Base-by-base conservation (phyloP, 345 rosid species). In the Eucalyptus erythrocorys region DNA sequence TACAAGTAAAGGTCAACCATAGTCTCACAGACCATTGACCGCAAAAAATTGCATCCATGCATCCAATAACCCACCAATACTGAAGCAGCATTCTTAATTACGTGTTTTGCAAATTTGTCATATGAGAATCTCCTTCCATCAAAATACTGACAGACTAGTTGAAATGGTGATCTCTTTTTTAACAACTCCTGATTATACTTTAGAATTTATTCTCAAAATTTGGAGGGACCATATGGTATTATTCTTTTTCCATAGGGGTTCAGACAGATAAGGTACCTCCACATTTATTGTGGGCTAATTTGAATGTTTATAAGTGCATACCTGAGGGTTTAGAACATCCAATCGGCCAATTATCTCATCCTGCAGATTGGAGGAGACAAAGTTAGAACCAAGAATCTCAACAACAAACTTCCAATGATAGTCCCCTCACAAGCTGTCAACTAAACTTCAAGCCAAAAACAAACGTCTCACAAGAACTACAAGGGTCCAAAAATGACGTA, bases 311-410 rank as follows among this genome's bases (percentile, higher is more conserved):
- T 87, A 43, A 81, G 30, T 88, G 87, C 88, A 64, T 95, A 97
- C 99, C 99, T 97, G 98, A 53, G 98, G 99, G 89, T 95, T 98
- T 89, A 98, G 90, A 40, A 94, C 98, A 90, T 96, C 97, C 92
- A 96, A 91, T 87, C 86, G 91, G 90, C 86, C 89, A 80, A 96
- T 91, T 85, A 97, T 94, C 87, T 95, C 94, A 84, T 95, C 97
- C 99, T 98, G 96, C 68, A 80, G 53, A 88, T 55, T 86, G 22
- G 24, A 86, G 13, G 32, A 85, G 32, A 30, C 48, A 48, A 80
- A 15, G 87, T 87, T 24, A 89, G 88, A 47, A 17, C 51, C 42
- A 88, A 68, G 88, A 85, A 47, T 48, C 40, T 37, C 59, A 17
- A 49, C 26, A 32, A 55, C 43, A 50, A 51, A 51, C 87, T 16